These are phyloP conservation scores for Beauveria scarabaeidicola DNA, from an alignment of 2,329 filamentous ascomycete species.

Conservation along the genomic window DNA sequence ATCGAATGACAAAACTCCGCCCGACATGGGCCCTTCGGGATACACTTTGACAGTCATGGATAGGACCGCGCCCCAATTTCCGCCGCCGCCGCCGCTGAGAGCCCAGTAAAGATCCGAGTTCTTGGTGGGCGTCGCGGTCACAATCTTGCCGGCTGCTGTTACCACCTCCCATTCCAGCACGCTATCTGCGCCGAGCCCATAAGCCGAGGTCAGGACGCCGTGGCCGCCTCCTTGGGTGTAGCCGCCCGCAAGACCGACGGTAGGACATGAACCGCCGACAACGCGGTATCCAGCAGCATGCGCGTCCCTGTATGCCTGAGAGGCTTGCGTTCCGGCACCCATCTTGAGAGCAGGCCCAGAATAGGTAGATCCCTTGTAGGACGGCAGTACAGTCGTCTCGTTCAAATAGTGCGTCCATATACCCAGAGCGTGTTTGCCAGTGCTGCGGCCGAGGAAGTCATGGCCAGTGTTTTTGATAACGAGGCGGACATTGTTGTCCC, in stretches of 20 bases:
- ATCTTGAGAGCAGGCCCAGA: slow-evolving; percentile 26
- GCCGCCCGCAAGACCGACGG: slow-evolving; percentile 45
- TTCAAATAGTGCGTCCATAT: slow-evolving; percentile 42
- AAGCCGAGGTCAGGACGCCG: slow-evolving; percentile 36
- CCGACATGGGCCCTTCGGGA: neutral
- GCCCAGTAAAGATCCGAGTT: slow-evolving; percentile 53
- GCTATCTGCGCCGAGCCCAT: slow-evolving; percentile 49
- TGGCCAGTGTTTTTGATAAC: slow-evolving; percentile 43
- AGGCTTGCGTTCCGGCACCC: slow-evolving; percentile 31
- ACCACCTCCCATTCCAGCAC: slow-evolving; percentile 43
- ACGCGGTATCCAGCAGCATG: too few species aligned
- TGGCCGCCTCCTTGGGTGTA: slow-evolving; percentile 51
- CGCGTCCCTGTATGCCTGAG: too few species aligned
- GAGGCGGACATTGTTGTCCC: slow-evolving; percentile 33
- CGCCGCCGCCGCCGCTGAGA: slow-evolving; percentile 44
- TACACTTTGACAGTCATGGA: neutral
- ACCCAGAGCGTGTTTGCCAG: slow-evolving; percentile 39
- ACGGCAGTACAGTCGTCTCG: neutral
- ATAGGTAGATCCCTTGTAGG: too few species aligned
- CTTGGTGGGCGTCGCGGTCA: slow-evolving; percentile 33
- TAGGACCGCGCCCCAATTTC: slow-evolving; percentile 42
- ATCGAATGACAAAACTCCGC: too few species aligned
- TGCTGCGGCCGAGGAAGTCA: slow-evolving; percentile 42
- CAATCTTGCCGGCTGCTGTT: slow-evolving; percentile 33
- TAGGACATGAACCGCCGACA: slow-evolving; percentile 24